phyloP scores from a whole-genome alignment of 2,329 filamentous ascomycete genomes.

The Neopestalotiopsis clavispora region DNA sequence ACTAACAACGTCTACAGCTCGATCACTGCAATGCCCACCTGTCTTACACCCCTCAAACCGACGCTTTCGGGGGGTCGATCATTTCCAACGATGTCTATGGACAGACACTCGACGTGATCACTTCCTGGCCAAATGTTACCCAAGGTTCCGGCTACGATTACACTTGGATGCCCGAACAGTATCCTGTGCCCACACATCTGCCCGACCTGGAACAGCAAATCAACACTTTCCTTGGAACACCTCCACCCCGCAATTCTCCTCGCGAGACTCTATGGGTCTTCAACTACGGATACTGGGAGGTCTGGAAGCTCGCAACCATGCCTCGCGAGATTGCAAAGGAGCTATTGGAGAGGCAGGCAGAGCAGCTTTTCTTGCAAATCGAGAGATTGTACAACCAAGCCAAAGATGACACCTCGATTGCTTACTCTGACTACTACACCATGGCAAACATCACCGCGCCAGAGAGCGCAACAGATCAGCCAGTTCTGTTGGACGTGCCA shows the following conservation, averaged over 20 bases:
- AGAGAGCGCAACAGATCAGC: conserved; percentile 28
- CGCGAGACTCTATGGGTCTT: conserved; percentile 59
- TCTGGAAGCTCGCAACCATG: conserved; percentile 56
- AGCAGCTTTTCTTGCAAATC: conserved; percentile 48
- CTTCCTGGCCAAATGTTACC: conserved; percentile 29
- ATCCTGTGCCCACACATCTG: conserved; percentile 43
- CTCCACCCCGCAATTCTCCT: conserved; percentile 37
- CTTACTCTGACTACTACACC: conserved; percentile 50
- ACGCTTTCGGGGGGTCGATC: conserved; percentile 58
- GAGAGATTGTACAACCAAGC: conserved; percentile 52
- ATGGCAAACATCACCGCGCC: conserved; percentile 27
- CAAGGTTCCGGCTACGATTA: conserved; percentile 47
- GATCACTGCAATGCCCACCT: conserved; percentile 48
- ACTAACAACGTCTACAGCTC: conserved; percentile 41
- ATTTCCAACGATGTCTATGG: conserved; percentile 62
- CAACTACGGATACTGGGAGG: conserved; percentile 58
- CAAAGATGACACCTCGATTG: conserved; percentile 45
- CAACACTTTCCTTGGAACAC: conserved; percentile 47
- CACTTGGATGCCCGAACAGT: conserved; percentile 46
- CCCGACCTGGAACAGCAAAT: conserved; percentile 52
- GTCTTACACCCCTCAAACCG: conserved; percentile 48
- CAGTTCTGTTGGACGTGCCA: conserved; percentile 11
- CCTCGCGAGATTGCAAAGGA: conserved; percentile 44
- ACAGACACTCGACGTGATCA: conserved; percentile 40
- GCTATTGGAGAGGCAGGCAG: conserved; percentile 41